Conservation (phyloP, 306 rosid genomes). For the Cicer pinnatifidum region DNA sequence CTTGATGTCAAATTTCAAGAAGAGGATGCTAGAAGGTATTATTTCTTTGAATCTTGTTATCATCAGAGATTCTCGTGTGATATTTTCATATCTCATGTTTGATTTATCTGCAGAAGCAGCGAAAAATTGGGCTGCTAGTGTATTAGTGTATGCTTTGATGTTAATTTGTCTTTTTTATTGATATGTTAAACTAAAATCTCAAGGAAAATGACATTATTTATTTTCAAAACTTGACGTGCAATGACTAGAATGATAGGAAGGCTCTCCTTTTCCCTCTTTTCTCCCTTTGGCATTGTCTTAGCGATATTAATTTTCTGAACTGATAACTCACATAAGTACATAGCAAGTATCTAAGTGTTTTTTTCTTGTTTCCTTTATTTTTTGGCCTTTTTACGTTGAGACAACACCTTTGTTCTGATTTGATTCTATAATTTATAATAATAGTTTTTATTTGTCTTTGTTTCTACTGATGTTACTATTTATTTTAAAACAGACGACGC, state of each 20-base stretch:
- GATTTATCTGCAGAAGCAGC: slow-evolving; percentile 23
- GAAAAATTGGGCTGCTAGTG: slow-evolving; percentile 5
- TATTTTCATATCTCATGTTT: slow-evolving; percentile 30
- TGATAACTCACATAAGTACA: background rate
- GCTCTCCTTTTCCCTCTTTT: background rate
- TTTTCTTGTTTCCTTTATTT: background rate
- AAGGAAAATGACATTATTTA: slow-evolving; percentile 23
- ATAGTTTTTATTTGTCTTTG: slow-evolving; percentile 9
- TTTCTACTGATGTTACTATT: slow-evolving; percentile 33
- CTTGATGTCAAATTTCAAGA: slow-evolving; percentile 73
- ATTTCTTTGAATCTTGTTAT: slow-evolving; percentile 31
- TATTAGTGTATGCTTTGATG: slow-evolving; percentile 19
- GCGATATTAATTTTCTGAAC: slow-evolving; percentile 22
- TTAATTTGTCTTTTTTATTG: slow-evolving; percentile 17
- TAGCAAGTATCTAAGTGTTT: background rate
- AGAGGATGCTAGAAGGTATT: slow-evolving; percentile 79
- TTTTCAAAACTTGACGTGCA: slow-evolving; percentile 23
- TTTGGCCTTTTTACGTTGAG: slow-evolving; percentile 2
- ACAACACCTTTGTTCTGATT: slow-evolving; percentile 17
- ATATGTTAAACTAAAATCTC: slow-evolving; percentile 13
- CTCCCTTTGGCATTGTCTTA: slow-evolving; percentile 5
- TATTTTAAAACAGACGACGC: slow-evolving; percentile 56
- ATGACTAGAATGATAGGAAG: slow-evolving; percentile 36
- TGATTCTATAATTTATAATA: background rate
- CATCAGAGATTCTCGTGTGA: slow-evolving; percentile 10